A percentile compares a stretch with the other conserved stretches of the same genome.
Evolutionary conservation across 768 basidiomycete genomes (phyloP).

Genomic region (Mrakia blollopis): DNA sequence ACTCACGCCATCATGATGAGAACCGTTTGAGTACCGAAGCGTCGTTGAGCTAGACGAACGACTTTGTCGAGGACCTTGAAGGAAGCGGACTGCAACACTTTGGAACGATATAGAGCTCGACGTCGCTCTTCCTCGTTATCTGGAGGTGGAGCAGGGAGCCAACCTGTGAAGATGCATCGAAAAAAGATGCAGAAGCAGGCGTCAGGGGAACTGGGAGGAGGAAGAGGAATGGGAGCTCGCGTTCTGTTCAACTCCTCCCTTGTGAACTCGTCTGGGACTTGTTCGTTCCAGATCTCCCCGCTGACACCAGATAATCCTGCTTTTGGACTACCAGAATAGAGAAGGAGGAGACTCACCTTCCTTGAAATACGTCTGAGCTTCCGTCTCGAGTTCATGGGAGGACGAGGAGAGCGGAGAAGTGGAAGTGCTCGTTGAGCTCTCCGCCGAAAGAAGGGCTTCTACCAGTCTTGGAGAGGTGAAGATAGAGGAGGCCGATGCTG

Average conservation of each 20-base stretch:
- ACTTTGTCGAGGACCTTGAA: neutral
- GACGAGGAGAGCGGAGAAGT: neutral
- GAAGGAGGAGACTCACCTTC: neutral
- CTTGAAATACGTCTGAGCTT: neutral
- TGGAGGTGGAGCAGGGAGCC: neutral
- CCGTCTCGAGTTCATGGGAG: neutral
- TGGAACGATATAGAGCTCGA: neutral
- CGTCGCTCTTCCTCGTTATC: neutral
- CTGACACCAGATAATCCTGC: too few species aligned
- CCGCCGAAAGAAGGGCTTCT: too few species aligned
- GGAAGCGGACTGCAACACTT: neutral
- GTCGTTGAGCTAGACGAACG: neutral
- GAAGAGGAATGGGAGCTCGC: neutral
- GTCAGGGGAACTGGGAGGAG: too few species aligned
- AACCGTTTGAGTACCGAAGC: neutral
- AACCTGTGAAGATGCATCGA: neutral
- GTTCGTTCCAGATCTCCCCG: too few species aligned
- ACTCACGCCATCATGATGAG: conserved; percentile 10
- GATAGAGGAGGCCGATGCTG: neutral
- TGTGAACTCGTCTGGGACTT: too few species aligned
- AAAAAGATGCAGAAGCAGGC: neutral
- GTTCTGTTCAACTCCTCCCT: neutral
- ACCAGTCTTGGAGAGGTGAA: neutral
- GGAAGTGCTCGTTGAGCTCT: too few species aligned
- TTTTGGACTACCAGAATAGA: neutral